phyloP scores from a whole-genome alignment of 139 green algal species.

The Chlorella sp. region DNA sequence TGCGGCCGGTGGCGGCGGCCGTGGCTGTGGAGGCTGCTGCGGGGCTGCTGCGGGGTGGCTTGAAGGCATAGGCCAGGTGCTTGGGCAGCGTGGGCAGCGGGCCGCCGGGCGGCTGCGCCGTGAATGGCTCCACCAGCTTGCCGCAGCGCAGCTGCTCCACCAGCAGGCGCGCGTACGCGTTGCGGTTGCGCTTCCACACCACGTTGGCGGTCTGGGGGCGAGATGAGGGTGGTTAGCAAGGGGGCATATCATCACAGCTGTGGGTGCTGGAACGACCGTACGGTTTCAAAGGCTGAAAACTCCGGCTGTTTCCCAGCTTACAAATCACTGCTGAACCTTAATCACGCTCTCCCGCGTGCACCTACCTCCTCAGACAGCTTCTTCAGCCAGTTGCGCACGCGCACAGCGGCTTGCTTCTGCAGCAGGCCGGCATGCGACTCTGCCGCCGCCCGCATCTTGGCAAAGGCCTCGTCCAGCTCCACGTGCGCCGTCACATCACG shows the following conservation, averaged over 20 bases:
- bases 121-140: slow-evolving; percentile 65
- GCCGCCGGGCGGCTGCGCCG: slow-evolving; percentile 47
- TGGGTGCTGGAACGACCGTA: too few relatives aligned
- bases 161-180: slow-evolving; percentile 68
- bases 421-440: slow-evolving; percentile 38
- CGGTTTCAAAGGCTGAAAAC: too few relatives aligned
- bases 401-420: slow-evolving; percentile 37
- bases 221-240: background rate
- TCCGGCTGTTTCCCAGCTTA: too few relatives aligned
- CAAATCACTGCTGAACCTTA: too few relatives aligned
- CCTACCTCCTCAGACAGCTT: slow-evolving; percentile 65
- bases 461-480: slow-evolving; percentile 14
- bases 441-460: slow-evolving; percentile 28
- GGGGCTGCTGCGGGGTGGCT: slow-evolving; percentile 18
- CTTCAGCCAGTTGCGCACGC: slow-evolving; percentile 65
- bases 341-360: background rate
- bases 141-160: slow-evolving; percentile 70
- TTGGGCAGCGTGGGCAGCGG: slow-evolving; percentile 64
- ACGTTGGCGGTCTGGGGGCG: slow-evolving; percentile 54
- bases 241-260: background rate
- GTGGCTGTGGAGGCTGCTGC: background rate
- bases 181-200: slow-evolving; percentile 78
- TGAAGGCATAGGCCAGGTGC: slow-evolving; percentile 41
- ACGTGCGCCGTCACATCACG: slow-evolving; percentile 7
- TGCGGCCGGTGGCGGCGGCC: background rate